A percentile compares a stretch with the other conserved stretches of the same genome.
Evolutionary conservation across 1,284 basidiomycete genomes (phyloP).

Genomic region (Puccinia novopanici): DNA sequence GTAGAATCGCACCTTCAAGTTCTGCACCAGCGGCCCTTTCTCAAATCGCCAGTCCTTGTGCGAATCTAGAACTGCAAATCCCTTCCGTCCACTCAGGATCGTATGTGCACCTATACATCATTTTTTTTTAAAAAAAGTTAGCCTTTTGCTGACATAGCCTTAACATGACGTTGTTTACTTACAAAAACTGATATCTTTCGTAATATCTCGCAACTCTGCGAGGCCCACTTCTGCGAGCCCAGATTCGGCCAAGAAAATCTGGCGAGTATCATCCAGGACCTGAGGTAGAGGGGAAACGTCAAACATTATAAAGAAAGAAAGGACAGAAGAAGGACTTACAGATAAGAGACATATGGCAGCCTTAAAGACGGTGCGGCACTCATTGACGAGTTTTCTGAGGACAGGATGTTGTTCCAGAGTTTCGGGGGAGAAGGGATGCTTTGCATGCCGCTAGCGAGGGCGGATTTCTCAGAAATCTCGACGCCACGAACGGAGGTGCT

Average conservation of each 20-base stretch:
- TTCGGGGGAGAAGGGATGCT: conserved; percentile 9
- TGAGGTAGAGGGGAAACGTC: background rate
- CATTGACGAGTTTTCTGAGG: conserved; percentile 55
- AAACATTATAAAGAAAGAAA: background rate
- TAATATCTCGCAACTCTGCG: conserved; percentile 16
- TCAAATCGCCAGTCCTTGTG: conserved; percentile 49
- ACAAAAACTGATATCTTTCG: conserved; percentile 39
- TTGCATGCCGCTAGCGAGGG: background rate
- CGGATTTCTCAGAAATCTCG: background rate
- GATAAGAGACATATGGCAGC: conserved; percentile 54
- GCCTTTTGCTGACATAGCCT: background rate
- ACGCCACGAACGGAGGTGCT: background rate
- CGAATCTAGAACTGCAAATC: conserved; percentile 47
- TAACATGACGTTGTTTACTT: background rate
- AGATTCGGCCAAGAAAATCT: conserved; percentile 56
- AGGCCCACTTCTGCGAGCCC: conserved; percentile 30
- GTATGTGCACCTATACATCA: conserved; percentile 44
- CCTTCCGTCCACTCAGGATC: conserved; percentile 47
- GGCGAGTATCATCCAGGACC: conserved; percentile 55
- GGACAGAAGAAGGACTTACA: conserved; percentile 41
- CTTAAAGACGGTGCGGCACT: conserved; percentile 54
- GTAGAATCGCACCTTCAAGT: conserved; percentile 37
- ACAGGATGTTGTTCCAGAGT: conserved; percentile 50
- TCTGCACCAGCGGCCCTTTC: conserved; percentile 28
- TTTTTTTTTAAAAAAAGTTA: background rate